Evolutionary conservation across 257 asterid species (phyloP).

Genomic region (Salvia splendens): DNA sequence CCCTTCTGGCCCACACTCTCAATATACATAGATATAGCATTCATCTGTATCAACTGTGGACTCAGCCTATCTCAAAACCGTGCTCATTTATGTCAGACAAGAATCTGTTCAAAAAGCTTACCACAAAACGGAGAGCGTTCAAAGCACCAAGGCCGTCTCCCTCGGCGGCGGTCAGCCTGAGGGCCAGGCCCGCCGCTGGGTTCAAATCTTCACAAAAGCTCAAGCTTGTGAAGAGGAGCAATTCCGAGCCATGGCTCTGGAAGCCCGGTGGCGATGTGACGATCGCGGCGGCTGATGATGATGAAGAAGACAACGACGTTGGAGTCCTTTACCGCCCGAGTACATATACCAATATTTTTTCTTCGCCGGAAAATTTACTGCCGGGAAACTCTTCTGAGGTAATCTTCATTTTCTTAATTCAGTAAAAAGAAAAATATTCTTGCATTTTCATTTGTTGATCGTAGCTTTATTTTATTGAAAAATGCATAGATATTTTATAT

Average conservation of each 20-base stretch:
- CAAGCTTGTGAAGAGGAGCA: slow-evolving; percentile 43
- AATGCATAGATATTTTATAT: too few species aligned
- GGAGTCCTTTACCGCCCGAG: slow-evolving; percentile 51
- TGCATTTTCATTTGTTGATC: too few species aligned
- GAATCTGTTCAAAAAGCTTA: slow-evolving; percentile 39
- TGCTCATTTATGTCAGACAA: slow-evolving; percentile 46
- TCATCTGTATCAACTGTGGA: too few species aligned
- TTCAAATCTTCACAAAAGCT: slow-evolving; percentile 27
- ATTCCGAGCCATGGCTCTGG: slow-evolving; percentile 54
- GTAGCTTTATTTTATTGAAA: too few species aligned
- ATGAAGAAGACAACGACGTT: slow-evolving; percentile 28
- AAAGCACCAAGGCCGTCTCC: slow-evolving; percentile 33
- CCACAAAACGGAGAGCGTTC: slow-evolving; percentile 43
- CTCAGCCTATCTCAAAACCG: too few species aligned
- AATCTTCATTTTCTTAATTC: not conserved
- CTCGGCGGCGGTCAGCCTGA: not conserved
- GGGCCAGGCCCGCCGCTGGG: slow-evolving; percentile 28
- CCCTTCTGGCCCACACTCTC: too few species aligned
- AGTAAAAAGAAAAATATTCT: too few species aligned
- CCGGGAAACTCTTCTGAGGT: slow-evolving; percentile 39
- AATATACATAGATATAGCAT: too few species aligned
- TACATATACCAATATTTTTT: slow-evolving; percentile 52
- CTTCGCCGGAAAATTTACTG: slow-evolving; percentile 38
- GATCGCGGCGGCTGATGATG: slow-evolving; percentile 21
- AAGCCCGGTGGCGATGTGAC: slow-evolving; percentile 21